Evolutionary conservation across 805 yeast genomes (phyloP).

Genomic region (Nematodospora valgi): DNA sequence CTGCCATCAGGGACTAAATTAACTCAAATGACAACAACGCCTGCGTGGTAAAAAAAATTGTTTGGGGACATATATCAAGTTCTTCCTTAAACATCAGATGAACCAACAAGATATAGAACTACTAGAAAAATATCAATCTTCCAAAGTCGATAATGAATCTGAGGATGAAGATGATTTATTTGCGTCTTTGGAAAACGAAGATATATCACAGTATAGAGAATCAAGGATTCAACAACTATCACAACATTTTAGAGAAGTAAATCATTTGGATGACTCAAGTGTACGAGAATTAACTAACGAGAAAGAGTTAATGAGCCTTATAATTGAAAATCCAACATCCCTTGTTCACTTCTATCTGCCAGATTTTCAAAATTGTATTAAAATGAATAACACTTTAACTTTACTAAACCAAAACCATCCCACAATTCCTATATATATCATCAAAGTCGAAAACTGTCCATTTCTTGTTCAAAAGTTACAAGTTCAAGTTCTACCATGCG

Average conservation of each 20-base stretch:
- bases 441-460: slow-evolving; percentile 65
- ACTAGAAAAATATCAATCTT: slow-evolving; percentile 45
- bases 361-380: slow-evolving; percentile 55
- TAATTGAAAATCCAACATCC: slow-evolving; percentile 38
- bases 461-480: slow-evolving; percentile 63
- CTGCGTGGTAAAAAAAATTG: background rate
- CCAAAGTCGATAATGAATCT: slow-evolving; percentile 33
- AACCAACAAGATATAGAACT: slow-evolving; percentile 28
- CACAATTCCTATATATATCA: slow-evolving; percentile 47
- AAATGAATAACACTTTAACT: slow-evolving; percentile 47
- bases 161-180: slow-evolving; percentile 40
- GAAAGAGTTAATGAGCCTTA: slow-evolving; percentile 51
- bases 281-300: slow-evolving; percentile 38
- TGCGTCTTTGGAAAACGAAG: slow-evolving; percentile 44
- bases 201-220: slow-evolving; percentile 54
- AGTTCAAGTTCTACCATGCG: slow-evolving; percentile 69
- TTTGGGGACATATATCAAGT: background rate
- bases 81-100: slow-evolving; percentile 18
- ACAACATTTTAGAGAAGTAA: slow-evolving; percentile 36
- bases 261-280: slow-evolving; percentile 19
- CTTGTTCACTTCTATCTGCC: slow-evolving; percentile 66
- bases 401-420: slow-evolving; percentile 57
- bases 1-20: background rate
- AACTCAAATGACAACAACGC: background rate
- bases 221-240: slow-evolving; percentile 57